These are phyloP conservation scores for Clausena lansium DNA, from an alignment of 345 rosid species.

Conservation along the genomic window DNA sequence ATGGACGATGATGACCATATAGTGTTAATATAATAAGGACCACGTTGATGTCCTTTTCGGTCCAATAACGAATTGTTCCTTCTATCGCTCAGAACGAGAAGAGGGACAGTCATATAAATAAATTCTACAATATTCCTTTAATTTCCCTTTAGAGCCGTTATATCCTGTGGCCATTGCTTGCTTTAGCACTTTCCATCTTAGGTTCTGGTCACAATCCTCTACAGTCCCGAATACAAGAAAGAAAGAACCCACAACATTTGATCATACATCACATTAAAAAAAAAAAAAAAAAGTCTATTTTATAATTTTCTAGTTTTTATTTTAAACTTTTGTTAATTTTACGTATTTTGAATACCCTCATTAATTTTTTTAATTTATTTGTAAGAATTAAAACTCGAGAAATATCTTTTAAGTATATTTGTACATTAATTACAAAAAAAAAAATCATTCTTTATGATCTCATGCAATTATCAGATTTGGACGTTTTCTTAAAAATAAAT, in stretches of 20 bases:
- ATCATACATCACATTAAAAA: too few relatives aligned
- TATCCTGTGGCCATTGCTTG: neutral
- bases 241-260: neutral
- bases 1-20: conserved; percentile 23
- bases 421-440: too few relatives aligned
- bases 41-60: conserved; percentile 19
- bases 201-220: neutral
- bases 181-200: conserved; percentile 5
- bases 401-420: too few relatives aligned
- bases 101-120: neutral
- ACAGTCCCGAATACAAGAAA: neutral
- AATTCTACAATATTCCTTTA: conserved; percentile 17
- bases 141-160: conserved; percentile 15
- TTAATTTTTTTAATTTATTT: too few relatives aligned
- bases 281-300: too few relatives aligned
- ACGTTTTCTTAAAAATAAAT: too few relatives aligned
- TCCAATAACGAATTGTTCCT: neutral
- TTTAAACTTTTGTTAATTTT: neutral
- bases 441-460: too few relatives aligned
- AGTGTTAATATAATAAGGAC: neutral
- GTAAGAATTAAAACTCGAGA: too few relatives aligned
- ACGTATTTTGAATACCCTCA: too few relatives aligned
- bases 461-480: too few relatives aligned
- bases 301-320: neutral
- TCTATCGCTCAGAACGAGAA: conserved; percentile 34